Evolutionary conservation across 1,284 basidiomycete genomes (phyloP), one percentile per base, ranked within the genome.

Genomic region (Cryptococcus sp.): DNA sequence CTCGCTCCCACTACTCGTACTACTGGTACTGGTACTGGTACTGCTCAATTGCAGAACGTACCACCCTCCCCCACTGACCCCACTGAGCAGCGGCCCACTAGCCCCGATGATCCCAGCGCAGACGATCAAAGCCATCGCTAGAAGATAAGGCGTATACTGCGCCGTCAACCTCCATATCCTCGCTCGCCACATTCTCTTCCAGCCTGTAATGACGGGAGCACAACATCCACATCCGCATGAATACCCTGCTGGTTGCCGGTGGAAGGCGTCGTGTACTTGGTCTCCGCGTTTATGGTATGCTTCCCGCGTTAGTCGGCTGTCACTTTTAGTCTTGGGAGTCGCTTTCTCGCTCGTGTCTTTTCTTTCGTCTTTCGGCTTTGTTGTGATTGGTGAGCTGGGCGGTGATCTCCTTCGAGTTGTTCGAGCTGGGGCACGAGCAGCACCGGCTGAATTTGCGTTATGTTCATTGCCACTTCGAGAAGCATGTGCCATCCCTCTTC

Each of bases 51-150:
- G 30, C 30, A 35, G 5, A 13, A 35, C 30, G 30, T 35, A 35
- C 30, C 30, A 35, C 30, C 49, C 51, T 13, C n/a, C 41, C 20
- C 39, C 50, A 8, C 52, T 5, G 43, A 48, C n/a, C 60, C 40
- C 15, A 60, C 30, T 17, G 46, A 58, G 1, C 41, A 52, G 5
- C 17, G 58, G 55, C 15, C 66, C 66, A 6, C 59, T 63, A 8
- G 27, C 15, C 5, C 54, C 57, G 7, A 58, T 51, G 17, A 50
- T 38, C 25, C 58, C 40, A 40, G 48, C 62, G 16, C 46, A 50
- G 1, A 46, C 7, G 17, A 48, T n/a, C 42, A 62, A 55, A 16
- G 27, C 19, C 20, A 59, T 2, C 3, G 48, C 54, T 3, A 65
- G 43, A 3, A 58, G 17, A 54, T 50, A 62, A 5, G 63, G 59